Evolutionary conservation across 352 stramenopile genomes (phyloP).

Genomic region (Bremia lactucae): DNA sequence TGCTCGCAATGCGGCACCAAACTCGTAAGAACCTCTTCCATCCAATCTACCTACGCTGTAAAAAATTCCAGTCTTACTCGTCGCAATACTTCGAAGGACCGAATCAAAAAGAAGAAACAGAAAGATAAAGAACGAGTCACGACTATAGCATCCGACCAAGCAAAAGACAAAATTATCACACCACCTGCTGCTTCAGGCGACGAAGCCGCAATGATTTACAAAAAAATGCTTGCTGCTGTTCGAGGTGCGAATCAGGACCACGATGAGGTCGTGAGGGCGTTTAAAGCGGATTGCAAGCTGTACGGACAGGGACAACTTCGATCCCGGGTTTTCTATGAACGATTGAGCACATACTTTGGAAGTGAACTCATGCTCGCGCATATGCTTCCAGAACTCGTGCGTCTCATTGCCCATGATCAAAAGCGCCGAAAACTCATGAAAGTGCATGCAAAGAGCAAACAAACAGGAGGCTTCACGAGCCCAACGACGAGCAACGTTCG

Average conservation of each 20-base stretch:
- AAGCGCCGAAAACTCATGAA: constrained; percentile 69
- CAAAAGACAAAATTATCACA: constrained; percentile 26
- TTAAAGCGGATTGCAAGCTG: constrained; percentile 73
- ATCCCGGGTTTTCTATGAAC: constrained; percentile 49
- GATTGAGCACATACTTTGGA: constrained; percentile 53
- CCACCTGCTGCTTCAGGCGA: constrained; percentile 51
- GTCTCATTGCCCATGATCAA: constrained; percentile 66
- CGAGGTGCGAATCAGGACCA: constrained; percentile 62
- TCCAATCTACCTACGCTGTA: constrained; percentile 6
- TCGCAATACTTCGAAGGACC: constrained; percentile 9
- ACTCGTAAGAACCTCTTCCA: constrained; percentile 3
- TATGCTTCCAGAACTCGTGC: constrained; percentile 66
- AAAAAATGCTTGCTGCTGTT: constrained; percentile 66
- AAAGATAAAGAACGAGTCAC: constrained; percentile 12
- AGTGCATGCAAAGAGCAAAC: constrained; percentile 29
- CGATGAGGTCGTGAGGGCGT: constrained; percentile 54
- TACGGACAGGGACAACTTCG: constrained; percentile 58
- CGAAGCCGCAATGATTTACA: constrained; percentile 71
- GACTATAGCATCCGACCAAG: not conserved
- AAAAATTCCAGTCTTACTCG: constrained; percentile 15
- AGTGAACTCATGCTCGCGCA: constrained; percentile 66
- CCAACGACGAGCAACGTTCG: constrained; percentile 29
- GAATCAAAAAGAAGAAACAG: constrained; percentile 19
- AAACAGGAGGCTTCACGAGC: constrained; percentile 2
- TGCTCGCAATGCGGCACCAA: constrained; percentile 42